Base-by-base conservation (phyloP, 139 green algal species). In the Raphidocelis subcapitata region DNA sequence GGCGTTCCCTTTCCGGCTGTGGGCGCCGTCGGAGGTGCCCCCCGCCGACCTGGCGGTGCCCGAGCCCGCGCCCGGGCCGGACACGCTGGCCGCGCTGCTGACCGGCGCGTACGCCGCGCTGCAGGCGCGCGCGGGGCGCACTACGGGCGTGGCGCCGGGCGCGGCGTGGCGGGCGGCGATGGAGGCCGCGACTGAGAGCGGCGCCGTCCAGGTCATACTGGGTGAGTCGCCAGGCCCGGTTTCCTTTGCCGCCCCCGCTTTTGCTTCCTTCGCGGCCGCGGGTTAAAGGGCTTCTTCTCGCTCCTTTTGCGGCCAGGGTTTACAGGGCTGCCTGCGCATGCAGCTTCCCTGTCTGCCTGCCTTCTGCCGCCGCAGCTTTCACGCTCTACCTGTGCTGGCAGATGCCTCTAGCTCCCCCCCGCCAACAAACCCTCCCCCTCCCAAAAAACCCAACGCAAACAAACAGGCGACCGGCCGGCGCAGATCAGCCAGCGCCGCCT, bases 131-230 rank as follows among this genome's bases (percentile, higher is more conserved):
- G 80, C 71, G 51, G 75, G 75, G 28, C 64, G 3, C 26, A 47
- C 66, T 51, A n/a, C 67, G 66, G 90, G 85, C 28, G 65, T 95
- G 24, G 59, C 59, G 3, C 41, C 75, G 29, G 86, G 91, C 1
- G 84, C 82, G 47, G 88, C 90, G 4, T 97, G 90, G 92, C 80
- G 85, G 14, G 84, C 72, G 18, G 91, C 89, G 5, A 26, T 95
- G 64, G 62, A 86, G 51, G 81, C 81, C 0, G 88, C 88, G 18
- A 73, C 76, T 31, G 67, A 80, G 21, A 56, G 37, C 5, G 80
- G 84, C 21, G 75, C 77, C 12, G 54, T 63, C 24, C 82, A 89
- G 74, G 76, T 96, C 26, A 67, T 91, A 37, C 75, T 97, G n/a
- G 87, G 77, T 23, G 89, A 97, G 71, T 66, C 67, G 41, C 75